Base-by-base conservation (phyloP, 1,139 yeast genomes). In the Nakaseomyces kungkrabaensis region DNA sequence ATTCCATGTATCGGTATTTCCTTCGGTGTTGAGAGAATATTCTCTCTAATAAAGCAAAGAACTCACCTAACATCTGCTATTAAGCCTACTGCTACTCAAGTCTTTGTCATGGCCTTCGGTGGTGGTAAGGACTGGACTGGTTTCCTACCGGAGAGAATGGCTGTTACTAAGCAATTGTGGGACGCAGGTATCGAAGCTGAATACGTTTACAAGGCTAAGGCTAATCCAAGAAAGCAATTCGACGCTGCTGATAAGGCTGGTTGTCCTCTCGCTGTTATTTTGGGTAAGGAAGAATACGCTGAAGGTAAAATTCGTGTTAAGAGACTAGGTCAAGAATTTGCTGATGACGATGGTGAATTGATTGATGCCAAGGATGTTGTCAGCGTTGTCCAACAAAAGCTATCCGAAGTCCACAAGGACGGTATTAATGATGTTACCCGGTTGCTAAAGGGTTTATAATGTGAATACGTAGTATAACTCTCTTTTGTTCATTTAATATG, bases 1-100 rank as follows among this genome's bases (percentile, higher is more conserved):
- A 89, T 92, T 62, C 98, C 98, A 26, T 92, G 98, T 74, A 95
- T 92, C 48, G 98, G 98, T 68, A 75, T 90, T 50, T 90, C 97
- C 4, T 92, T 92, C 62, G 98, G 98, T 62, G 92, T 92, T 50
- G 98, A 92, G 71, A 82, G 98, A 68, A 72, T 92, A 56, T 92
- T 92, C 67, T 88, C 97, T 10, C 73, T 92, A 52, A 82, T 92
- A 62, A 89, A 86, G 68, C 82, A 88, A 50, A 79, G 95, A 66
- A 70, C 70, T 40, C 73, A 74, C 17, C 72, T 83, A 44, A 77
- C 81, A 55, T 74, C 79, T 55, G 74, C 73, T 27, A 76, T 89
- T 53, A 79, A 92, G 59, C 81, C 97, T 36, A 78, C 90, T 40
- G 82, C 90, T 47, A 92, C 97, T 11, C 95, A 92, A 68, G 97